Evolutionary conservation across 1,284 basidiomycete genomes (phyloP), one percentile per base, ranked within the genome.

Genomic region (Leccinum insigne): DNA sequence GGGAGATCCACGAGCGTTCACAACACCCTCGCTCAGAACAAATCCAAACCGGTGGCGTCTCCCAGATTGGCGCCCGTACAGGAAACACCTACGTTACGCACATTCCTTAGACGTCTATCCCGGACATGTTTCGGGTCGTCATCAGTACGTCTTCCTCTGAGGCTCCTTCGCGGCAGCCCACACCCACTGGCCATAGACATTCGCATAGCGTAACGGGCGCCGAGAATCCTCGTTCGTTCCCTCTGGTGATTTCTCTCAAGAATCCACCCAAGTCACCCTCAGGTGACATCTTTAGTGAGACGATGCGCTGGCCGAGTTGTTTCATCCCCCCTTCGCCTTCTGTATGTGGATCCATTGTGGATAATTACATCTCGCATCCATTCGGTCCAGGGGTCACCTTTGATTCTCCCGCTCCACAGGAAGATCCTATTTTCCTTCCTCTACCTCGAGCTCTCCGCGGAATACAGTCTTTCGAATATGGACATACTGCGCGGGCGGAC

Each of bases 391-490:
- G 86, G 10, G 82, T 91, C 35, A 70, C 77, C 2, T 93, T 89
- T 69, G 86, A 88, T 65, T 81, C 85, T 0, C 90, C 89, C 3
- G 77, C 81, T 5, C 81, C 83, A 62, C 74, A 66, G 4, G 75
- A 80, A n/a, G 73, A 79, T 2, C 65, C 77, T 1, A 11, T 68
- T 3, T 65, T 76, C 75, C 62, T 81, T 77, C 71, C 78, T 79
- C 68, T 82, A 1, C 82, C 85, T 1, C 86, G 83, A 2, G 79
- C 81, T 52, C 74, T 93, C 47, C 87, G 91, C 18, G 89, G 89
- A 74, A 89, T 93, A 86, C 90, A 93, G 70, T 91, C 89, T 0
- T 94, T 93, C 71, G 92, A 94, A 70, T 92, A 90, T 3, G 87
- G 86, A 1, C 75, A 90, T 60, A 94, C 92, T 1, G 91, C 91